phyloP scores from a whole-genome alignment of 1,284 basidiomycete species.

The Wolfiporia cocos region DNA sequence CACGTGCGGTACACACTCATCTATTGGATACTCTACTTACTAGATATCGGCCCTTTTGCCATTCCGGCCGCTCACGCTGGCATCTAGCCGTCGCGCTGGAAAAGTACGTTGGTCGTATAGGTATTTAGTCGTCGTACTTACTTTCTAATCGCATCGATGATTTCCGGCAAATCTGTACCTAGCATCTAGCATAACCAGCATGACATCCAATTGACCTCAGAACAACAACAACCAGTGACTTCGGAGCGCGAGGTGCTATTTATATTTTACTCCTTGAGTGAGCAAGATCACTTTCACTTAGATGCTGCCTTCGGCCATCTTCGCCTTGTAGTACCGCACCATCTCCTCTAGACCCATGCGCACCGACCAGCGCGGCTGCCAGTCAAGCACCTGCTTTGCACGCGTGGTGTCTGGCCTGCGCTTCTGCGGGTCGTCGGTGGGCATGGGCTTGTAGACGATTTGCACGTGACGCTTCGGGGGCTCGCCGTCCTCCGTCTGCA shows the following conservation, averaged over 20 bases:
- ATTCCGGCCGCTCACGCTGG: too few species aligned
- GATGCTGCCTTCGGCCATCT: slow-evolving; percentile 77
- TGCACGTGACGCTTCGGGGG: slow-evolving; percentile 51
- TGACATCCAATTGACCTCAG: background rate
- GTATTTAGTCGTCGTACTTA: slow-evolving; percentile 6
- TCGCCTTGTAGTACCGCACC: slow-evolving; percentile 86
- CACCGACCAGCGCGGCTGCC: slow-evolving; percentile 93
- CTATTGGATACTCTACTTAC: background rate
- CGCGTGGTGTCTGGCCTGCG: slow-evolving; percentile 89
- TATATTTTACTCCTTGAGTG: too few species aligned
- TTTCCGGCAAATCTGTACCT: slow-evolving; percentile 5
- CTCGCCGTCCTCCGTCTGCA: slow-evolving; percentile 77
- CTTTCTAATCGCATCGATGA: slow-evolving; percentile 3
- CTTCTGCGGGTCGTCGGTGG: slow-evolving; percentile 92
- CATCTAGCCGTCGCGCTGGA: background rate
- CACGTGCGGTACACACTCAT: background rate
- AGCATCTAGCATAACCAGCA: slow-evolving; percentile 1
- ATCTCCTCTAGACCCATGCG: slow-evolving; percentile 91
- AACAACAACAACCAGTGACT: too few species aligned
- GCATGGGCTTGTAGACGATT: slow-evolving; percentile 82
- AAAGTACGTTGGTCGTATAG: slow-evolving; percentile 6
- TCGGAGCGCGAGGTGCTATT: too few species aligned
- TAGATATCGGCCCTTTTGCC: too few species aligned
- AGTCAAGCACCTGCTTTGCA: slow-evolving; percentile 80
- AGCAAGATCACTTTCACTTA: too few species aligned